Evolutionary conservation across 495 filamentous ascomycete genomes (phyloP), one percentile per base, ranked within the genome.

Genomic region (Penicillium cinerascens): DNA sequence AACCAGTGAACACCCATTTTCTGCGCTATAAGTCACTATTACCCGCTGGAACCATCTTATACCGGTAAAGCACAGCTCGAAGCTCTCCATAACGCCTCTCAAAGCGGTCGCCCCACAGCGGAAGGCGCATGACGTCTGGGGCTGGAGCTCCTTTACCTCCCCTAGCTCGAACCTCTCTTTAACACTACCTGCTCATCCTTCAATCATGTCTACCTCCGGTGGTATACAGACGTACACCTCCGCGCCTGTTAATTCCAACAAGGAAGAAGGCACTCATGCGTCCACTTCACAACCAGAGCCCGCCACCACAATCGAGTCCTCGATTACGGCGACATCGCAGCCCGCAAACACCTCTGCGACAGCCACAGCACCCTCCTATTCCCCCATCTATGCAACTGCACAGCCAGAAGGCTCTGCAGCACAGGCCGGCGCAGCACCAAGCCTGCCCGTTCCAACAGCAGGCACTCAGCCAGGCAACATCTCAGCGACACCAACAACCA

Each of bases 181-280:
- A 33, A 33, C 17, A 15, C 15, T 36, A 22, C n/a, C 8, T 15
- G 18, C 18, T 39, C 29, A 25, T 6, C 17, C 40, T 4, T 8
- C 29, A 33, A 66, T 44, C 33, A 66, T 64, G 54, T 52, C 60
- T 49, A 72, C 22, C 29, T 84, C 85, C 77, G 69, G 80, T 9
- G 80, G 81, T 4, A 80, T 87, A 55, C 78, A 68, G 38, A 73
- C 85, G 23, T 80, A 84, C 72, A 78, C 73, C 18, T 70, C 83
- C 36, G 78, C 78, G 42, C 82, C 84, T 43, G 81, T 87, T 58
- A 79, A 72, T 44, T 60, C 77, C 9, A 73, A 65, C 48, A 47
- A 56, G 37, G 48, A 64, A 37, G 63, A 61, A 37, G 52, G 49
- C 23, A 66, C 60, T 3, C 43, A 51, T 2, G 44, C 54, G 44